Percentiles rank a stretch among this genome's conserved stretches.
phyloP scores from a whole-genome alignment of 345 rosid species.

The Cardamine chenopodiifolia region DNA sequence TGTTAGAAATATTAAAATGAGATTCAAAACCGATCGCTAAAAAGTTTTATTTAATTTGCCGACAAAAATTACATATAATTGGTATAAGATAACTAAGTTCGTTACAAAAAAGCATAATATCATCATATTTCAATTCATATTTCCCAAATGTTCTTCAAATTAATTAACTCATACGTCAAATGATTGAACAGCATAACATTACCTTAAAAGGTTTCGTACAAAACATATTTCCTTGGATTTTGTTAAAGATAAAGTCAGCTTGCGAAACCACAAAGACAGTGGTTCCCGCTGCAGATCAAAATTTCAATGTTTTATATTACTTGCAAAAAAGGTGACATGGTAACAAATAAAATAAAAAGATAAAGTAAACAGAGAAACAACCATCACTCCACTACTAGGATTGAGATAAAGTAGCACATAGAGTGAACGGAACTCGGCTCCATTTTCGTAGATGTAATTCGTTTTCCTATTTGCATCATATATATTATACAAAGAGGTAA shows the following conservation, averaged over 20 bases:
- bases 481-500: constrained; percentile 69
- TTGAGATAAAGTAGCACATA: constrained; percentile 82
- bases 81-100: too few species aligned
- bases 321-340: constrained; percentile 20
- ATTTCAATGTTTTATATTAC: constrained; percentile 24
- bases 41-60: too few species aligned
- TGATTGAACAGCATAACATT: constrained; percentile 16
- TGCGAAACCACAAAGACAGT: constrained; percentile 85
- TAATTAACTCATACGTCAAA: constrained; percentile 4
- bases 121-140: constrained; percentile 8
- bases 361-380: constrained; percentile 44
- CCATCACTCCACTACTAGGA: constrained; percentile 59
- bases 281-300: constrained; percentile 72
- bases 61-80: too few species aligned
- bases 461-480: constrained; percentile 66
- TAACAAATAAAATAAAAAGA: constrained; percentile 20
- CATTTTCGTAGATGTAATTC: constrained; percentile 50
- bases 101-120: too few species aligned
- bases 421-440: constrained; percentile 77
- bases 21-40: too few species aligned
- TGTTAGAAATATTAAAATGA: too few species aligned
- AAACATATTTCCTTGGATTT: constrained; percentile 76
- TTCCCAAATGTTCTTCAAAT: not conserved
- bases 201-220: constrained; percentile 74
- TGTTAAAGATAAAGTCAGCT: constrained; percentile 54